Percentiles rank a stretch among this genome's conserved stretches.
Evolutionary conservation across 2,329 filamentous ascomycete genomes (phyloP).

Genomic region (Venturiaceae sp.): DNA sequence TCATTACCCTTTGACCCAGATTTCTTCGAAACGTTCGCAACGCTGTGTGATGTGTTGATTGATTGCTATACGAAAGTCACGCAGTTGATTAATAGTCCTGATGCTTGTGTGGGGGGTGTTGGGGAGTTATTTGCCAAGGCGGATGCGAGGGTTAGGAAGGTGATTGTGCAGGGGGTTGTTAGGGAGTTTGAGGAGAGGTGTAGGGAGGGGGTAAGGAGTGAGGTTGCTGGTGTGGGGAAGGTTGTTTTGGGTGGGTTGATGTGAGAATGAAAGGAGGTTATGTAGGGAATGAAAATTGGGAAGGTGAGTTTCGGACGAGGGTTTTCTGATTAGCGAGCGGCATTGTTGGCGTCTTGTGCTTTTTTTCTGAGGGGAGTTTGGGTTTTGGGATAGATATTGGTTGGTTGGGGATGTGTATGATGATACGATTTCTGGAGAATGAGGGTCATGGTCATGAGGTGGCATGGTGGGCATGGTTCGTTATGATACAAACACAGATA

Average conservation of each 20-base stretch:
- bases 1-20: conserved; percentile 91
- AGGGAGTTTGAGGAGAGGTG: conserved; percentile 90
- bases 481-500: no score
- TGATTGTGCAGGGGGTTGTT: conserved; percentile 77
- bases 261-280: conserved; percentile 21
- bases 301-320: no score
- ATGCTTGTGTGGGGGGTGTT: conserved; percentile 52
- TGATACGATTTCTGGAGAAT: no score
- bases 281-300: neutral
- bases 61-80: conserved; percentile 81
- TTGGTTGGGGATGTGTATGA: no score
- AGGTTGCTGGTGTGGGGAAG: conserved; percentile 77
- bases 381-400: no score
- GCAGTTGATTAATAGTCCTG: conserved; percentile 62
- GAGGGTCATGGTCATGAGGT: no score
- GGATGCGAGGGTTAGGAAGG: conserved; percentile 75
- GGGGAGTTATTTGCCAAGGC: conserved; percentile 86
- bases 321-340: neutral
- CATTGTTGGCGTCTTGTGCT: neutral
- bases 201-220: conserved; percentile 63
- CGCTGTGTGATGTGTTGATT: conserved; percentile 88
- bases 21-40: conserved; percentile 93
- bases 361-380: no score
- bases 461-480: no score
- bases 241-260: conserved; percentile 83